phyloP scores from a whole-genome alignment of 139 green algal species.

The Penium margaritaceum region DNA sequence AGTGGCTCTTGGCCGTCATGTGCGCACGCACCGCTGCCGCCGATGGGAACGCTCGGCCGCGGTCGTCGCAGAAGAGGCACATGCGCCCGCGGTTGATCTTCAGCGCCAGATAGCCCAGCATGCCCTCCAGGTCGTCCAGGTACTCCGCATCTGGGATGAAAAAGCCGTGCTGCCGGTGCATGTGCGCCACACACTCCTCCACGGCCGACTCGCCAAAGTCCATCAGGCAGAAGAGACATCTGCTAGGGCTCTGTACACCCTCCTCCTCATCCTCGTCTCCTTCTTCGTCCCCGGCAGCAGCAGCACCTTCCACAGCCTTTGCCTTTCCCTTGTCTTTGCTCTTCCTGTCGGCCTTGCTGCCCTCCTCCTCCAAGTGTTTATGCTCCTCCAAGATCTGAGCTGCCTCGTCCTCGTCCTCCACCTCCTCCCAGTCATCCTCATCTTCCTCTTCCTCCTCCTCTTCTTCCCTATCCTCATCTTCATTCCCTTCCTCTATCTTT shows the following conservation, averaged over 20 bases:
- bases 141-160: constrained; percentile 83
- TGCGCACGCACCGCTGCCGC: constrained; percentile 24
- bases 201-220: constrained; percentile 49
- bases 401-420: neutral
- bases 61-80: constrained; percentile 39
- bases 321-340: neutral
- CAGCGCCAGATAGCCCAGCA: constrained; percentile 77
- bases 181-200: constrained; percentile 80
- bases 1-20: constrained; percentile 38
- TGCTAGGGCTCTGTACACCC: too few species aligned
- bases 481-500: neutral
- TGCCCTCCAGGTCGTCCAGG: constrained; percentile 71
- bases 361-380: neutral
- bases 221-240: constrained; percentile 72
- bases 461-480: neutral
- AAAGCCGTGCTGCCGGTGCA: constrained; percentile 88
- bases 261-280: constrained; percentile 67
- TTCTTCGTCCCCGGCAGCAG: neutral
- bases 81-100: constrained; percentile 39
- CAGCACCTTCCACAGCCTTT: neutral
- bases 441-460: neutral
- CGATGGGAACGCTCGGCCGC: neutral
- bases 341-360: neutral
- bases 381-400: neutral
- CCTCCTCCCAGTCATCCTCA: neutral